Base-by-base conservation (phyloP, 768 basidiomycete genomes). In the Phylloporus sp. region DNA sequence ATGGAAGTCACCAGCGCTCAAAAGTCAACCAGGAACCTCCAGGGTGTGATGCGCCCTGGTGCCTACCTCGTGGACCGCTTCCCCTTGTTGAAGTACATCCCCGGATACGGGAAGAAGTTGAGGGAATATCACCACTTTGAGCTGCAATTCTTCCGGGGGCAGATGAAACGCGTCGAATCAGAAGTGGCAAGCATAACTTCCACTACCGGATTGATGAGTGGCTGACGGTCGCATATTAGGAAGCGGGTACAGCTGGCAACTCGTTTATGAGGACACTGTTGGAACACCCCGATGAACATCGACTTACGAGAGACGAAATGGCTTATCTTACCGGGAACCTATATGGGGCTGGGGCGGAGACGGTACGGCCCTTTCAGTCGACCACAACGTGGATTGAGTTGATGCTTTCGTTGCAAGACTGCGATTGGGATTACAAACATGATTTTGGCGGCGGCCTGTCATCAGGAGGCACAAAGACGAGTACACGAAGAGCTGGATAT, bases 301-400 rank as follows among this genome's bases (percentile, higher is more conserved):
- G 68, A 8, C 70, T 84, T 3, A 72, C 78, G 4, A 71, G 73
- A 40, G 70, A 78, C 46, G 81, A 85, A 55, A 75, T 76, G 11
- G 75, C 81, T 1, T 85, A 80, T 61, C 72, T 84, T 6, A 78
- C 77, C 2, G 84, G 82, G 0, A 73, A 71, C 29, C 73, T 84
- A 64, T 84, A 82, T 54, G 78, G 76, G n/a, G 84, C 81, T 20
- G 84, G 80, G 1, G 74, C 77, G 2, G 81, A 80, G 48, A 84
- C 82, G 5, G 72, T 70, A 49, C 39, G 40, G 6, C 22, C 12
- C n/a, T n/a, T 46, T 49, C 2, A 5, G 3, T 13, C 22, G 3
- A 10, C 7, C 8, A 12, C 6, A 27, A 3, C 4, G 5, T 22
- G 10, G 29, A 28, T 12, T 15, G 8, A 26, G 28, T 34, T 50